Conservation (phyloP, 2,329 filamentous ascomycete genomes). For the Paraphoma sp. region DNA sequence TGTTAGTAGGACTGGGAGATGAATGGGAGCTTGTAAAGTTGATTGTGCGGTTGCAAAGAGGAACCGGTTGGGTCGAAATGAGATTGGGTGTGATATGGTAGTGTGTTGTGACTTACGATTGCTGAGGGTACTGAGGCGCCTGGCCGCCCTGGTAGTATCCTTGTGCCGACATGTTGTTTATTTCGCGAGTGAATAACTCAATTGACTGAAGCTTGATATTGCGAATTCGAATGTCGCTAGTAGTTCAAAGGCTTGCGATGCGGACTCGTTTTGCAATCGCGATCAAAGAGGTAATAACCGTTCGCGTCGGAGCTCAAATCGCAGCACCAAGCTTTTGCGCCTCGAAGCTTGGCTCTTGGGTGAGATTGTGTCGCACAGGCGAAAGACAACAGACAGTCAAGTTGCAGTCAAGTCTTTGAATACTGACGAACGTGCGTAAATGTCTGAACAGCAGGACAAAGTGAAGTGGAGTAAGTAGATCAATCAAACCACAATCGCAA, state of each 20-base stretch:
- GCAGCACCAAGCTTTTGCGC: neutral
- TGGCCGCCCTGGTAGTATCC: slow-evolving; percentile 44
- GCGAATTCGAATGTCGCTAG: neutral
- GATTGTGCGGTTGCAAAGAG: too few species aligned
- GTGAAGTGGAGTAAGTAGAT: neutral
- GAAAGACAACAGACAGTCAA: neutral
- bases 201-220: neutral
- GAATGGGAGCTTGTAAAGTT: neutral
- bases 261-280: neutral
- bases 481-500: neutral
- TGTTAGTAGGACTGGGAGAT: neutral
- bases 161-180: slow-evolving; percentile 43
- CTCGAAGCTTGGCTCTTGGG: neutral
- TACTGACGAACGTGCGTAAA: neutral
- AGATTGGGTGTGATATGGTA: too few species aligned
- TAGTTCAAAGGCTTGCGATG: neutral
- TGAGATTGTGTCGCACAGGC: neutral
- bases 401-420: neutral
- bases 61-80: too few species aligned
- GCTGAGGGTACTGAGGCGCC: slow-evolving; percentile 45
- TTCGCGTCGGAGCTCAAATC: neutral
- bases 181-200: neutral
- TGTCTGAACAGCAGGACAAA: neutral
- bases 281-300: neutral
- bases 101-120: slow-evolving; percentile 28